Evolutionary conservation across 805 yeast genomes (phyloP).

Genomic region (Myxozyma melibiosi): DNA sequence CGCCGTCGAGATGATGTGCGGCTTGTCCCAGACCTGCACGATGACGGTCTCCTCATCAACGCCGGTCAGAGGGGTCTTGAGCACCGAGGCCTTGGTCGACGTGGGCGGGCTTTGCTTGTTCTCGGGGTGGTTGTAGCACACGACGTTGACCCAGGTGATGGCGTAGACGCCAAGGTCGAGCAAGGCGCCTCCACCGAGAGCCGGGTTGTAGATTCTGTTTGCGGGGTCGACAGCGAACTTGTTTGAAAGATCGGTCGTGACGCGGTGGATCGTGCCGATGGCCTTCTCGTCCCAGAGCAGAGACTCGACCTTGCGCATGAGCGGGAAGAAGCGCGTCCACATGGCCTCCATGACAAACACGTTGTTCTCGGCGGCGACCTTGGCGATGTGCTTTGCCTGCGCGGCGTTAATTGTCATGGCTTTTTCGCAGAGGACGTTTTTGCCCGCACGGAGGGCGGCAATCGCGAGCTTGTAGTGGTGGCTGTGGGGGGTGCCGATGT

Average conservation of each 20-base stretch:
- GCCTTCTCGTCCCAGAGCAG: conserved; percentile 47
- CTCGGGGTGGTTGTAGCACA: conserved; percentile 25
- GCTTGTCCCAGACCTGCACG: conserved; percentile 16
- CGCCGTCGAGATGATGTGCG: conserved; percentile 11
- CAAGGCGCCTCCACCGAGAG: conserved; percentile 59
- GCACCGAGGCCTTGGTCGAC: conserved; percentile 4
- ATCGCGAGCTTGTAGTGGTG: conserved; percentile 51
- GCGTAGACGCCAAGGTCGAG: conserved; percentile 60
- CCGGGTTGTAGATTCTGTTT: conserved; percentile 49
- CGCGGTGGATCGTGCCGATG: conserved; percentile 51
- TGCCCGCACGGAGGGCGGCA: conserved; percentile 48
- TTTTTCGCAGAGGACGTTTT: conserved; percentile 58
- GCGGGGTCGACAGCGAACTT: conserved; percentile 36
- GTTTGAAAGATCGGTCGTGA: conserved; percentile 49
- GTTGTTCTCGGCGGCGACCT: conserved; percentile 49
- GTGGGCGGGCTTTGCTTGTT: conserved; percentile 16
- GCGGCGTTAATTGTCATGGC: conserved; percentile 52
- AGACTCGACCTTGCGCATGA: conserved; percentile 44
- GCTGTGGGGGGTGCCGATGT: conserved; percentile 43
- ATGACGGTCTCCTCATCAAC: conserved; percentile 20
- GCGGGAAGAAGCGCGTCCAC: conserved; percentile 53
- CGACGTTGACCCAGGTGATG: conserved; percentile 45
- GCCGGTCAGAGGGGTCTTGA: conserved; percentile 12
- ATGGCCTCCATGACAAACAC: conserved; percentile 60
- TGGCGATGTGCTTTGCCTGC: conserved; percentile 49